Evolutionary conservation across 345 rosid species (phyloP), one percentile per base, ranked within the genome.

Genomic region (Jatropha curcas): DNA sequence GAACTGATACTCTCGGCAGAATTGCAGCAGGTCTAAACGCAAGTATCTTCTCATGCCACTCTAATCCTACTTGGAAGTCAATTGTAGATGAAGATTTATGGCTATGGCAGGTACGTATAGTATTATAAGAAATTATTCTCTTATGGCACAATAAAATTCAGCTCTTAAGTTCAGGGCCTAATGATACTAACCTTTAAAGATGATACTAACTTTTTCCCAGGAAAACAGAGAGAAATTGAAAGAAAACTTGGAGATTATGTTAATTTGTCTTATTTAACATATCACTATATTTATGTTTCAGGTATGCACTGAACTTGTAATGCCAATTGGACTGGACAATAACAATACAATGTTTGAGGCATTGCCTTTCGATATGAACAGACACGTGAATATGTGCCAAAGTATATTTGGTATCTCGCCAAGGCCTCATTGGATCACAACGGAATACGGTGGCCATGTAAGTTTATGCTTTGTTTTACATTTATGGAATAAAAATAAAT

Each of bases 11-110:
- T 68, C 68, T 83, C 0, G 45, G 55, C 45, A 74, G 68, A 37
- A 74, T 83, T 41, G 69, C 68, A 68, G 76, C 71, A 0, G 86
- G 86, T 2, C 39, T 82, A 22, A 25, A n/a, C 25, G 33, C 30
- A 41, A 41, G 45, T 13, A 41, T 41, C 45, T 13, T 41, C 11
- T 41, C 45, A 41, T 41, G 45, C 45, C 45, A 41, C 45, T 41
- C 45, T 3, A 10, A 41, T 41, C 11, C 4, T 13, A 41, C 1
- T 41, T 0, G 45, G 45, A 41, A 0, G 11, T 13, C 8, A 9
- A 8, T 8, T 9, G 64, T 48, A 25, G 65, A 79, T 33, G 27
- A 77, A 2, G 1, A 41, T 19, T 0, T n/a, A 27, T 67, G 60
- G 60, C 7, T 1, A 0, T 67, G 33, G 48, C 60, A 50, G 33